phyloP scores from a whole-genome alignment of 208 protist species.

The Leishmania martiniquensis region DNA sequence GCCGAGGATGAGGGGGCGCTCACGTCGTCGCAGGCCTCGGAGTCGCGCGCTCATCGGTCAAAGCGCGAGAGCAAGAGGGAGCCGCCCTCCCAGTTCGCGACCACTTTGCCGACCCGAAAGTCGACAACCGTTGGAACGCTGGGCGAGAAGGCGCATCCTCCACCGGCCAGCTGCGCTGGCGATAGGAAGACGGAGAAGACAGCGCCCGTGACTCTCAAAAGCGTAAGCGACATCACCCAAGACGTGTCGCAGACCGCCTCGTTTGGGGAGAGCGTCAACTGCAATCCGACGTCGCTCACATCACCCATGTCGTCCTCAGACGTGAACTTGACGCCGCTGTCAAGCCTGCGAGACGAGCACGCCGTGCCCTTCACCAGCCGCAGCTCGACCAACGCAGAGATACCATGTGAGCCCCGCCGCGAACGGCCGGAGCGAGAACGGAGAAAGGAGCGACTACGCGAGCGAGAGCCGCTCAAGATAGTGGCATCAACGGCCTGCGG shows the following conservation, averaged over 20 bases:
- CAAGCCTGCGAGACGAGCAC: background rate
- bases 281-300: background rate
- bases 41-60: background rate
- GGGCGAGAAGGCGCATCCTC: background rate
- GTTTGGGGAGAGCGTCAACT: background rate
- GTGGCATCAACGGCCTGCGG: background rate
- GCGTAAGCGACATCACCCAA: background rate
- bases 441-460: background rate
- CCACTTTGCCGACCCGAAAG: background rate
- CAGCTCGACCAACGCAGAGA: background rate
- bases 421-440: background rate
- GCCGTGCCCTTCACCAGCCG: background rate
- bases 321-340: background rate
- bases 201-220: background rate
- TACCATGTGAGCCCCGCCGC: background rate
- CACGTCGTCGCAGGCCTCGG: background rate
- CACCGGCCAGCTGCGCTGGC: background rate
- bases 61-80: background rate
- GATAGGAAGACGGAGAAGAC: background rate
- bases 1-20: background rate
- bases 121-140: no score
- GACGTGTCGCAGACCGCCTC: background rate
- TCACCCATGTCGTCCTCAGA: conserved; percentile 12
- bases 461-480: background rate
- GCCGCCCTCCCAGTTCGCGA: background rate